These are phyloP conservation scores for Lactifluus piperatus DNA, from an alignment of 768 basidiomycete genomes.

Conservation along the genomic window DNA sequence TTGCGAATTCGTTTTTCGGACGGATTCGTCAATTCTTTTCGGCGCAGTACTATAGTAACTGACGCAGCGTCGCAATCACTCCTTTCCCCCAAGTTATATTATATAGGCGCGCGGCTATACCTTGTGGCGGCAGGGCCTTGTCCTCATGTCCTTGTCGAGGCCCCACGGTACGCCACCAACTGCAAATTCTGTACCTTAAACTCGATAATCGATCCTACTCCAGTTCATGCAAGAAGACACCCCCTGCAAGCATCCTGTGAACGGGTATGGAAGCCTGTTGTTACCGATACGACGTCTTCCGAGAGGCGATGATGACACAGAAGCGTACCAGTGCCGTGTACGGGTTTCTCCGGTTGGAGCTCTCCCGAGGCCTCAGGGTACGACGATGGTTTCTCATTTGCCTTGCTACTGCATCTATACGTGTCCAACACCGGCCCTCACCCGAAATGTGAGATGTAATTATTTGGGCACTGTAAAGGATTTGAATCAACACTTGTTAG, in stretches of 20 bases:
- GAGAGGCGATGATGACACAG: no score
- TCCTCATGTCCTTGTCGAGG: background rate
- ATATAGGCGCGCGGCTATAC: background rate
- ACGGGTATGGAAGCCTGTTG: no score
- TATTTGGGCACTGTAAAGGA: no score
- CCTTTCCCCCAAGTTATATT: background rate
- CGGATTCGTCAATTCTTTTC: no score
- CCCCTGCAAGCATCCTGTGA: no score
- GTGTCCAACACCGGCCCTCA: no score
- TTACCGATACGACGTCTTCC: background rate
- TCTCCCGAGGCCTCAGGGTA: background rate
- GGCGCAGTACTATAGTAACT: background rate
- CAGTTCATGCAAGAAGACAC: background rate
- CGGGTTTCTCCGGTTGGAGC: background rate
- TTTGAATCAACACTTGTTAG: no score
- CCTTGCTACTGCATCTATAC: background rate
- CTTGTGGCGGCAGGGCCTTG: background rate
- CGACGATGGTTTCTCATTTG: background rate
- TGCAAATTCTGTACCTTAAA: background rate
- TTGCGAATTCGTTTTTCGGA: no score
- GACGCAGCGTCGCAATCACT: background rate
- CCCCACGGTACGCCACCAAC: background rate
- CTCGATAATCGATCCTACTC: background rate
- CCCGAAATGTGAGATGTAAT: no score
- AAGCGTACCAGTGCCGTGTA: background rate